Conservation (phyloP, 2,329 filamentous ascomycete species). For the Orbilia oligospora region DNA sequence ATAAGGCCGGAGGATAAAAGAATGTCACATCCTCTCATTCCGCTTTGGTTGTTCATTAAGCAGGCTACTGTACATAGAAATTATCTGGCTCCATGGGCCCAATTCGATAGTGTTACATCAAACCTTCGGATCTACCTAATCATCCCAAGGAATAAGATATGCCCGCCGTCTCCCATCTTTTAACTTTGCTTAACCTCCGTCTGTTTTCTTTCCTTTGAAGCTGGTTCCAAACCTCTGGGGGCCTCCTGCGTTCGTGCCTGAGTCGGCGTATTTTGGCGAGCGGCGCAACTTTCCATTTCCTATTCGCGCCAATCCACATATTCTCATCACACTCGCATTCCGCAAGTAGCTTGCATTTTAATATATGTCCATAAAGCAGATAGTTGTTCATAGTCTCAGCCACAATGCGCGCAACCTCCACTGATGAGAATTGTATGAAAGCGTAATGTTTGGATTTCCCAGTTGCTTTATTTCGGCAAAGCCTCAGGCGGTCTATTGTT, state of each 20-base stretch:
- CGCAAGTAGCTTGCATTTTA: slow-evolving; percentile 86
- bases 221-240: slow-evolving; percentile 82
- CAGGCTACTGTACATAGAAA: slow-evolving; percentile 3
- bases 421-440: slow-evolving; percentile 86
- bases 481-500: slow-evolving; percentile 80
- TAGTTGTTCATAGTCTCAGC: slow-evolving; percentile 98
- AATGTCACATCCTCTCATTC: not conserved
- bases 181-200: slow-evolving; percentile 77
- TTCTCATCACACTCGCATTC: slow-evolving; percentile 69
- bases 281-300: slow-evolving; percentile 88
- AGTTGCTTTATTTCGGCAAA: slow-evolving; percentile 92
- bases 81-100: not conserved
- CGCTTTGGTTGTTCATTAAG: not conserved
- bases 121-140: not conserved
- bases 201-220: slow-evolving; percentile 81
- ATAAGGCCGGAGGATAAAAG: not conserved
- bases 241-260: slow-evolving; percentile 79
- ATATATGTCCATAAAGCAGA: slow-evolving; percentile 91
- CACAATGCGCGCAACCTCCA: slow-evolving; percentile 89
- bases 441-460: slow-evolving; percentile 93
- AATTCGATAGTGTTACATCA: not conserved
- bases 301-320: slow-evolving; percentile 91
- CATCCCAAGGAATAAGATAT: slow-evolving; percentile 79
- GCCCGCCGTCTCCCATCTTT: slow-evolving; percentile 82
- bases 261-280: slow-evolving; percentile 88